Evolutionary conservation across 2,329 filamentous ascomycete genomes (phyloP).

Genomic region (Fusarium miscanthi): DNA sequence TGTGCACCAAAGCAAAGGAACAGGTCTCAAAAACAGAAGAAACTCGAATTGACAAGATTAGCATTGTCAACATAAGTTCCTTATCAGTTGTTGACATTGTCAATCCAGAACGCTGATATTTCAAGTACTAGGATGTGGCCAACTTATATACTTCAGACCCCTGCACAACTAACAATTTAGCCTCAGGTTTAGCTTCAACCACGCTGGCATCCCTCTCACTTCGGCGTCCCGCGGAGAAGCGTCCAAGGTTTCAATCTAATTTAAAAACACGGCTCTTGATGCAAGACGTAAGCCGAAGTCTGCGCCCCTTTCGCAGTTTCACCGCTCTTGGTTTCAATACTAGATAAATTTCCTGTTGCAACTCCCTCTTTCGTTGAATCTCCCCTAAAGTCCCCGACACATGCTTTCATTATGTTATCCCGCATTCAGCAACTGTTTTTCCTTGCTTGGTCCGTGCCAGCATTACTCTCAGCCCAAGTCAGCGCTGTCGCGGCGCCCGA

Average conservation of each 20-base stretch:
- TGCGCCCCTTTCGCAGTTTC: background rate
- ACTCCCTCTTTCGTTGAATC: background rate
- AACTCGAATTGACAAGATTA: background rate
- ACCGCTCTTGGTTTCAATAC: background rate
- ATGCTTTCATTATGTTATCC: background rate
- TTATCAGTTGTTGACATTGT: no score
- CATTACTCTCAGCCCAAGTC: background rate
- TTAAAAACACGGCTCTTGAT: background rate
- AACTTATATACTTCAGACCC: background rate
- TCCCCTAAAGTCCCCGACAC: fast-evolving
- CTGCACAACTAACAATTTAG: background rate
- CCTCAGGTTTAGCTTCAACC: background rate
- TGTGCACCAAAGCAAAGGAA: background rate
- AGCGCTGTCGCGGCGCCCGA: fast-evolving
- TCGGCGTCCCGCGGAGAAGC: background rate
- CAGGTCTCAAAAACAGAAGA: fast-evolving
- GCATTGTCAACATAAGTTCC: background rate
- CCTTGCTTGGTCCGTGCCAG: background rate
- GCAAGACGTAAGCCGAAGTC: background rate
- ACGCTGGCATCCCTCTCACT: fast-evolving
- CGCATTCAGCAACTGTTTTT: background rate
- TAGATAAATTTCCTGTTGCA: background rate
- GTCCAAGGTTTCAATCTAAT: background rate
- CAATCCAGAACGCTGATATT: fast-evolving
- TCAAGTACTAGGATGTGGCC: background rate